phyloP scores from a whole-genome alignment of 257 asterid species.

The Phtheirospermum japonicum region DNA sequence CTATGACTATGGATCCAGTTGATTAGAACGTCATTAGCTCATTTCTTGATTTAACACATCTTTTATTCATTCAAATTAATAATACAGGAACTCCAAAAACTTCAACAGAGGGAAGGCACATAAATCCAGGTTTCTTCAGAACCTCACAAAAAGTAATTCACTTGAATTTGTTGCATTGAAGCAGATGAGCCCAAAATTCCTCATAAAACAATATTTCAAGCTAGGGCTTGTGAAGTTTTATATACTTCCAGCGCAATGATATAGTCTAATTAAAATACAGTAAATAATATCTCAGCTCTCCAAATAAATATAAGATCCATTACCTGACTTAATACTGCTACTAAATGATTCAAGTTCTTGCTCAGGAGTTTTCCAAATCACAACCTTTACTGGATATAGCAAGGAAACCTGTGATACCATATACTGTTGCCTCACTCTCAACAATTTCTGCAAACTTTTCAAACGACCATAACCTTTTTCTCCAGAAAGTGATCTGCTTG shows the following conservation, averaged over 20 bases:
- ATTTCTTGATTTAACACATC: slow-evolving; percentile 4
- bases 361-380: slow-evolving; percentile 54
- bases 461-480: slow-evolving; percentile 65
- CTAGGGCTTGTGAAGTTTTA: slow-evolving; percentile 14
- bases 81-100: slow-evolving; percentile 1
- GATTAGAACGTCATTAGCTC: slow-evolving; percentile 1
- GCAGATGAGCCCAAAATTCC: slow-evolving; percentile 15
- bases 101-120: slow-evolving; percentile 20
- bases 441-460: slow-evolving; percentile 51
- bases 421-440: slow-evolving; percentile 66
- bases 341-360: slow-evolving; percentile 88
- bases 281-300: slow-evolving; percentile 10
- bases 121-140: slow-evolving; percentile 23
- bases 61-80: slow-evolving; percentile 17
- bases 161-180: slow-evolving; percentile 21
- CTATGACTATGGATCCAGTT: background rate
- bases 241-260: slow-evolving; percentile 24
- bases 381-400: slow-evolving; percentile 81
- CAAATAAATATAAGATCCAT: slow-evolving; percentile 24
- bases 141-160: slow-evolving; percentile 18
- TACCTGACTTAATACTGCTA: slow-evolving; percentile 57
- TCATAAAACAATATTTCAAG: slow-evolving; percentile 11
- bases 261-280: slow-evolving; percentile 5
- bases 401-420: slow-evolving; percentile 82
- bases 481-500: slow-evolving; percentile 65